Base-by-base conservation (phyloP, 371 early-diverging fungal genomes). In the Mortierella sp. region DNA sequence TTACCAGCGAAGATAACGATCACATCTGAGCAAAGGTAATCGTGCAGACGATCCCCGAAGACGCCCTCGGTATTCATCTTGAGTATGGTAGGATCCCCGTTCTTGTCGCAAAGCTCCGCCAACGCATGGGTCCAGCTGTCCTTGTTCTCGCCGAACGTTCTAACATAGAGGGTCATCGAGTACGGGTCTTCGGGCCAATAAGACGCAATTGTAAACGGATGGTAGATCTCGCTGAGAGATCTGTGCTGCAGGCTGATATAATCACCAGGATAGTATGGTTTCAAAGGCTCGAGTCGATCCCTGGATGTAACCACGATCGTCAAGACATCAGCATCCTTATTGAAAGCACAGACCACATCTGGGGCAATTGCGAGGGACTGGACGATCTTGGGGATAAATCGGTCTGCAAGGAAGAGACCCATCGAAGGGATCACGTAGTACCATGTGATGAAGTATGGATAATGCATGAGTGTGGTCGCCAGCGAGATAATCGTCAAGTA, bases 31-130 rank as follows among this genome's bases (percentile, higher is more conserved):
- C 64, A 61, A 29, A 76, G 65, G 29, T 76, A 76, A 34, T 65
- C 76, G 19, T 76, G 69, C 28, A 61, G 60, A n/a, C 69, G 69
- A 45, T 76, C 76, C 14, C 76, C 76, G 60, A 76, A 76, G 65
- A 68, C 65, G 46, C 76, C 76, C n/a, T 68, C 76, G n/a, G 65
- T 54, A 39, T 68, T 69, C 22, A 65, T 58, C 34, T 34, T 50
- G 51, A 68, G 27, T 13, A 64, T 37, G 10, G 64, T 64, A 12
- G 61, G 64, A 37, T 64, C 64, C 45, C 64, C 76, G 8, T 68
- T 58, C 9, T 54, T 57, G 27, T 69, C 76, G 17, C 76, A 76
- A 14, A 76, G 69, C n/a, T 54, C 29, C 14, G 54, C 57, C 62
- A 68, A 37, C 12, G 56, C 53, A 13, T 54, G 44, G 5, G 69